phyloP scores from a whole-genome alignment of 371 early-diverging fungal species.

The Apophysomyces elegans region DNA sequence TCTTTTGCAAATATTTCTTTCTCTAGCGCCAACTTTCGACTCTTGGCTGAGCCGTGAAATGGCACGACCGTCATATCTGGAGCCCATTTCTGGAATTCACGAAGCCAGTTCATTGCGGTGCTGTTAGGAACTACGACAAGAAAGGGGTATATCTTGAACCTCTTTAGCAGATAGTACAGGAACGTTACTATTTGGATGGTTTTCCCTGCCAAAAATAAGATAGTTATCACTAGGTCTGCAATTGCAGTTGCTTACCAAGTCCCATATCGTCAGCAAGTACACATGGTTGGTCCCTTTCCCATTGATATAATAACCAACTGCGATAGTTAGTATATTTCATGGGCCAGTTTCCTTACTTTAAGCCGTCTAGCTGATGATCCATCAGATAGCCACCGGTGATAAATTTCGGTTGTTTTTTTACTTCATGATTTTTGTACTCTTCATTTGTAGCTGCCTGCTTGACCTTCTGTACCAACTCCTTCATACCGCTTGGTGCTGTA shows the following conservation, averaged over 20 bases:
- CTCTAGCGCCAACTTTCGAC: conserved; percentile 59
- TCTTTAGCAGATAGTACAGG: conserved; percentile 58
- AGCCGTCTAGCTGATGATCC: conserved; percentile 86
- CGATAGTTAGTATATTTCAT: conserved; percentile 21
- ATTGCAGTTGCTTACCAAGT: conserved; percentile 62
- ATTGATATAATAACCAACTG: conserved; percentile 79
- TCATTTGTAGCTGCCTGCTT: conserved; percentile 34
- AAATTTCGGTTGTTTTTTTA: conserved; percentile 67
- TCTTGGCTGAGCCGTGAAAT: conserved; percentile 51
- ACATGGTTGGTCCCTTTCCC: conserved; percentile 61
- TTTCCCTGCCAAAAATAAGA: conserved; percentile 57
- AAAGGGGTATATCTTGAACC: conserved; percentile 71
- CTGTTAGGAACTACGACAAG: conserved; percentile 87
- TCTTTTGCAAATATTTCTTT: conserved; percentile 63
- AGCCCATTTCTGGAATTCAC: conserved; percentile 83
- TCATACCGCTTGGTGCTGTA: conserved; percentile 37
- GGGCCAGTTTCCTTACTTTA: conserved; percentile 61
- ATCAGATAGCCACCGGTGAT: conserved; percentile 71
- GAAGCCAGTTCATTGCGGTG: conserved; percentile 81
- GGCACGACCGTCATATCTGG: conserved; percentile 67
- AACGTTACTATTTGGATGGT: conserved; percentile 89
- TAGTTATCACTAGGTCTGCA: background rate
- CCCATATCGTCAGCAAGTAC: conserved; percentile 97
- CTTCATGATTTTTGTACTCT: conserved; percentile 43
- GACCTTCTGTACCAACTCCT: conserved; percentile 37